Base-by-base conservation (phyloP, 805 yeast species). In the Saccharomycopsis microspora region DNA sequence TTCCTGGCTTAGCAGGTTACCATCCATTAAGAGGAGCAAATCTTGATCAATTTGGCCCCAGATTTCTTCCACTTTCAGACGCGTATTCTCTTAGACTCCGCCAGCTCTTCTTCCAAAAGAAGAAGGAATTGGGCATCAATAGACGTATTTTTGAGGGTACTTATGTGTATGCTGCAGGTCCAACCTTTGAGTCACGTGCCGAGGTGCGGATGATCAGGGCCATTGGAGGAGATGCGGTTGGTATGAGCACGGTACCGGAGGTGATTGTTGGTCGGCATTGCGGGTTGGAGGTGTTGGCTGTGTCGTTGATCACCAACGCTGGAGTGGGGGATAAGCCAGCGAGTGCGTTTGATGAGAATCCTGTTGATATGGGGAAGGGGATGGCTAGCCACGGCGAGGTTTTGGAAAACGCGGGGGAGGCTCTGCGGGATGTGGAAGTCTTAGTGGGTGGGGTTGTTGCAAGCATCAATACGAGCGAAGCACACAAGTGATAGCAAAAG, bases 241-340 rank as follows among this genome's bases (percentile, higher is more conserved):
- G 97, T 3, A 90, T 90, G 98, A 84, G 95, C 49, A 93, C 97
- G 0, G 97, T 90, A 34, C 97, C 98, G 0, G 98, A 90, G 64
- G 95, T 87, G 2, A 78, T 87, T 52, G 82, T 87, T 19, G 97
- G 96, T 1, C 79, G 95, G 61, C 97, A 93, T 62, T 74, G 80
- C 50, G 95, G 89, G 1, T 64, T 93, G 67, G 73, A 69, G 54
- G 95, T 88, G 4, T 67, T 90, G 53, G 97, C 97, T 0, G 63
- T 90, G 39, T 82, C 93, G 54, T 70, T 93, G 52, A 82, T 90
- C 56, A 90, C 97, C 27, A 90, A 90, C 60, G 80, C 76, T 1
- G 88, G 86, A 36, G 84, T 88, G 5, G 73, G 74, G 30, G 82
- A 74, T 31, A 72, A 75, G 47, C 86, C 93, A 6, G 78, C 82